Conservation (phyloP, 2,329 filamentous ascomycete genomes). For the Tolypocladium nubicola region DNA sequence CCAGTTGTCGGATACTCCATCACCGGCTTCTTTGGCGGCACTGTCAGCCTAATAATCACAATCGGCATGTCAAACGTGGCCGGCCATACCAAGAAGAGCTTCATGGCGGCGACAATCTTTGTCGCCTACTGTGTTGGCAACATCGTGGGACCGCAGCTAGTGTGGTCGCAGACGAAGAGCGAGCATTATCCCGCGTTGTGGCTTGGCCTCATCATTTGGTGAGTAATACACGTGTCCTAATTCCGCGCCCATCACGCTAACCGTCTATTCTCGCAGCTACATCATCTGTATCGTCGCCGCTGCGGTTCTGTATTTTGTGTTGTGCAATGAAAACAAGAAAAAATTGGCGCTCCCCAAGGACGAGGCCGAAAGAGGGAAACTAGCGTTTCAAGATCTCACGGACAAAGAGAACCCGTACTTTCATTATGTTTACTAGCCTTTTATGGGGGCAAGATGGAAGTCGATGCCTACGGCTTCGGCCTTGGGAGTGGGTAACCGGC, state of each 20-base stretch:
- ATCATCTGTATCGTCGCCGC: conserved; percentile 55
- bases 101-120: conserved; percentile 64
- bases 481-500: no score
- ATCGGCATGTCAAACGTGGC: conserved; percentile 57
- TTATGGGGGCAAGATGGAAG: not conserved
- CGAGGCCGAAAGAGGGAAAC: conserved; percentile 48
- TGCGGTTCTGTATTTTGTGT: conserved; percentile 43
- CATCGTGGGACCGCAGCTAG: conserved; percentile 64
- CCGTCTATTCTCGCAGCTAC: conserved; percentile 35
- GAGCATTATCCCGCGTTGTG: conserved; percentile 63
- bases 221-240: not conserved
- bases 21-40: conserved; percentile 62
- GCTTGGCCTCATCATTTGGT: conserved; percentile 55
- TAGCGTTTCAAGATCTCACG: conserved; percentile 58
- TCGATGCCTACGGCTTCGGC: not conserved
- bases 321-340: conserved; percentile 47
- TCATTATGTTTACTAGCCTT: conserved; percentile 35
- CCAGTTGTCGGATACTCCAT: conserved; percentile 64
- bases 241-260: not conserved
- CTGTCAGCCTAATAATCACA: conserved; percentile 48
- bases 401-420: conserved; percentile 61
- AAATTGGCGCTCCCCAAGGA: conserved; percentile 38
- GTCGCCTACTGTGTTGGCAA: conserved; percentile 68
- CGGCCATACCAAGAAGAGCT: conserved; percentile 68
- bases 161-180: conserved; percentile 53